phyloP scores from a whole-genome alignment of 768 basidiomycete species.

The Gymnopilus junonius region DNA sequence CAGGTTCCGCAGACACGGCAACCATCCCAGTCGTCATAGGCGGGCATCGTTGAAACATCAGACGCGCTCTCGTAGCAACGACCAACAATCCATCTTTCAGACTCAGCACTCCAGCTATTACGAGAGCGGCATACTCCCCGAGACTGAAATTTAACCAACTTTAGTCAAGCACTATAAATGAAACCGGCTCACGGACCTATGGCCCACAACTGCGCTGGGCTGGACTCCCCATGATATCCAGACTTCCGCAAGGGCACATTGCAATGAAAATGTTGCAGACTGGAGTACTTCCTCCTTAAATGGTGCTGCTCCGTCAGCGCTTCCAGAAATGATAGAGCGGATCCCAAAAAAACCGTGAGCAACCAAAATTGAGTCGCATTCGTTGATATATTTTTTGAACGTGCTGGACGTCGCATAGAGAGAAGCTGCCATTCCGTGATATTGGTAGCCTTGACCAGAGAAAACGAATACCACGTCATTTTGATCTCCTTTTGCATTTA shows the following conservation, averaged over 20 bases:
- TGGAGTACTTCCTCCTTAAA: slow-evolving; percentile 40
- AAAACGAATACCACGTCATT: slow-evolving; percentile 65
- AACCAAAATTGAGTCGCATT: slow-evolving; percentile 57
- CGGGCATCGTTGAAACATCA: slow-evolving; percentile 56
- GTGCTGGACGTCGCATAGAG: slow-evolving; percentile 54
- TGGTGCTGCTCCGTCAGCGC: background rate
- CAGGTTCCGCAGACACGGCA: slow-evolving; percentile 47
- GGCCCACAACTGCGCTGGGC: slow-evolving; percentile 68
- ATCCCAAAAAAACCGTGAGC: slow-evolving; percentile 56
- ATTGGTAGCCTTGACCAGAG: slow-evolving; percentile 76
- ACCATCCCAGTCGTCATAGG: slow-evolving; percentile 61
- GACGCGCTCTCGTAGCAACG: slow-evolving; percentile 59
- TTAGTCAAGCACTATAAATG: slow-evolving; percentile 12
- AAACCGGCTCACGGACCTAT: slow-evolving; percentile 54
- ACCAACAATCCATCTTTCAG: slow-evolving; percentile 61
- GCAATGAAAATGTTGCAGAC: slow-evolving; percentile 59
- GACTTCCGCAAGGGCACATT: slow-evolving; percentile 63
- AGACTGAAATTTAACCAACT: slow-evolving; percentile 46
- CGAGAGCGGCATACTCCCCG: slow-evolving; percentile 77
- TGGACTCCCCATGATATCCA: slow-evolving; percentile 74
- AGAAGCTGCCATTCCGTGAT: slow-evolving; percentile 61
- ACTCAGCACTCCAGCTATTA: slow-evolving; percentile 60
- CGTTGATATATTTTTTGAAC: slow-evolving; percentile 58
- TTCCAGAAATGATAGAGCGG: slow-evolving; percentile 42
- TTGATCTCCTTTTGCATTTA: slow-evolving; percentile 27